Evolutionary conservation across 176 grass and related monocot species (phyloP).

Genomic region (Lolium perenne): DNA sequence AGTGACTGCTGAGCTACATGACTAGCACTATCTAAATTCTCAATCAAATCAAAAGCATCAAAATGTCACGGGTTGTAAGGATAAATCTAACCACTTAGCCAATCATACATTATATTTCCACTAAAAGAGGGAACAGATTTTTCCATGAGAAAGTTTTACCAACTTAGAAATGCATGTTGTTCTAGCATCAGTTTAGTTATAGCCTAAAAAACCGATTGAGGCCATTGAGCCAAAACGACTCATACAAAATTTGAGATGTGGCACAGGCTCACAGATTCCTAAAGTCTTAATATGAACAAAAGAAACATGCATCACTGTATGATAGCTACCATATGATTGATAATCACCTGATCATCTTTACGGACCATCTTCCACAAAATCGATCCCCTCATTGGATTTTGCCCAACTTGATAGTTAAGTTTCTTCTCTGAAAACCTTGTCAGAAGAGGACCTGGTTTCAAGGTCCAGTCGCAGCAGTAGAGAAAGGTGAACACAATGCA

Average conservation of each 20-base stretch:
- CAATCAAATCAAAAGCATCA: neutral
- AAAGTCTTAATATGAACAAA: neutral
- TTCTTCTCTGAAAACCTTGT: slow-evolving; percentile 60
- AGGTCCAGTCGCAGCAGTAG: neutral
- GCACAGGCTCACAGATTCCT: neutral
- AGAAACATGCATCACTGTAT: slow-evolving; percentile 15
- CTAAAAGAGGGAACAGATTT: neutral
- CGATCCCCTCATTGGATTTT: slow-evolving; percentile 63
- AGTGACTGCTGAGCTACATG: neutral
- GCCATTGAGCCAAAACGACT: neutral
- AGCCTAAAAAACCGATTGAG: neutral
- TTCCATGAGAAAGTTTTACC: slow-evolving; percentile 3
- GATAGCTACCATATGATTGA: neutral
- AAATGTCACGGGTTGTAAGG: neutral
- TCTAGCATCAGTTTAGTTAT: neutral
- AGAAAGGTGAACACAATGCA: neutral
- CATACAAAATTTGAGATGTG: neutral
- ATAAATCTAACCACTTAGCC: neutral
- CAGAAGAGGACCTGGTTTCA: slow-evolving; percentile 65
- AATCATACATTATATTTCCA: neutral
- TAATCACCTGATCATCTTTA: slow-evolving; percentile 50
- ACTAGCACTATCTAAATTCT: neutral
- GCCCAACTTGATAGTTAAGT: slow-evolving; percentile 44
- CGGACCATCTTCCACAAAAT: slow-evolving; percentile 85
- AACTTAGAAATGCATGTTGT: neutral